phyloP scores from a whole-genome alignment of 1,284 basidiomycete species.

The Marasmius fiardii region DNA sequence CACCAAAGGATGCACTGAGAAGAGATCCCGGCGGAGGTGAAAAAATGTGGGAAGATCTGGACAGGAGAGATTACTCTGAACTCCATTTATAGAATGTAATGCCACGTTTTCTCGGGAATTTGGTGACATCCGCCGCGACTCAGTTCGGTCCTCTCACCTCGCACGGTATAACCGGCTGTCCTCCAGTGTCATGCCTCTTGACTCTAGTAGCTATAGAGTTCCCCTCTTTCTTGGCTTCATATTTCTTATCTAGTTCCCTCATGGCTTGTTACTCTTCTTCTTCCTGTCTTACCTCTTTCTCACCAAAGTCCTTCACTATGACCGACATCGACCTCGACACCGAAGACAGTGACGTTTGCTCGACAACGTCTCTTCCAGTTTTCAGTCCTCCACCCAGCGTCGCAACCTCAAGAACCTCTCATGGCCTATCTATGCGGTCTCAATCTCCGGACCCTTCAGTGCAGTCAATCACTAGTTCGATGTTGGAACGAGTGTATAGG shows the following conservation, averaged over 20 bases:
- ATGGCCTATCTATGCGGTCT: slow-evolving; percentile 51
- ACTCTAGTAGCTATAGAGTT: slow-evolving; percentile 2
- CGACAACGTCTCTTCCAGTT: slow-evolving; percentile 34
- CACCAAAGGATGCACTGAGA: too few species aligned
- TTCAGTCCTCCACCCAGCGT: slow-evolving; percentile 34
- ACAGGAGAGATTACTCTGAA: too few species aligned
- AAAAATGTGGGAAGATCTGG: not conserved
- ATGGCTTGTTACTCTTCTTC: not conserved
- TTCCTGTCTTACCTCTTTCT: slow-evolving; percentile 8
- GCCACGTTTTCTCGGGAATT: slow-evolving; percentile 5
- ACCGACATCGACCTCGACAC: slow-evolving; percentile 27
- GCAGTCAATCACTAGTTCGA: slow-evolving; percentile 60
- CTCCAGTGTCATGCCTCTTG: slow-evolving; percentile 8
- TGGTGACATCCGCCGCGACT: slow-evolving; percentile 21
- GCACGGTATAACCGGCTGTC: slow-evolving; percentile 18
- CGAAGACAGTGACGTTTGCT: slow-evolving; percentile 31
- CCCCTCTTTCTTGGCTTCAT: not conserved
- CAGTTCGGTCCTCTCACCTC: slow-evolving; percentile 9
- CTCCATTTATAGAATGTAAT: not conserved
- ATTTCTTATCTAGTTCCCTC: not conserved
- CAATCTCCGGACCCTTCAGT: slow-evolving; percentile 65
- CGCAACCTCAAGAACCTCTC: slow-evolving; percentile 47
- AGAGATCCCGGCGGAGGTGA: not conserved
- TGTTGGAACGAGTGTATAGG: slow-evolving; percentile 55
- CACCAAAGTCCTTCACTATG: slow-evolving; percentile 5